Evolutionary conservation across 2,329 filamentous ascomycete genomes (phyloP).

Genomic region (Arthrinium phaeospermum): DNA sequence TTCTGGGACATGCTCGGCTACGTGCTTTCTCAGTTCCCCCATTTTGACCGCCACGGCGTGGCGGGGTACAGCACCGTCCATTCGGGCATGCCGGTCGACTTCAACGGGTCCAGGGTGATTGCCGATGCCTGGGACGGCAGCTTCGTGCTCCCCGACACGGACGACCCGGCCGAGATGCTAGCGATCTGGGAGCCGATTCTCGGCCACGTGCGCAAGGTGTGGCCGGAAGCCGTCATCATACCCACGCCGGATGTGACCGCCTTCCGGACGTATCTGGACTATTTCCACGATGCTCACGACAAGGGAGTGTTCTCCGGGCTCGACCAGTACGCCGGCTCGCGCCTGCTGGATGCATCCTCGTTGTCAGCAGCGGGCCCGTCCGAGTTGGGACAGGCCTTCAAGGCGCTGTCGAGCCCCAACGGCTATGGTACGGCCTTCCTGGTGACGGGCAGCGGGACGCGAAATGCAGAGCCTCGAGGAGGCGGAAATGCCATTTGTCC

Average conservation of each 20-base stretch:
- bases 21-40: slow-evolving; percentile 52
- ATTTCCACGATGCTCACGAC: slow-evolving; percentile 46
- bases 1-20: slow-evolving; percentile 55
- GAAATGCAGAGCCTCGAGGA: slow-evolving; percentile 49
- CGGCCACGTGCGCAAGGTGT: slow-evolving; percentile 44
- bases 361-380: slow-evolving; percentile 41
- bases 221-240: slow-evolving; percentile 42
- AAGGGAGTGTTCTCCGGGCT: slow-evolving; percentile 38
- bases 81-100: slow-evolving; percentile 33
- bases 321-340: slow-evolving; percentile 47
- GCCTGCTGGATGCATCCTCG: slow-evolving; percentile 47
- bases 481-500: slow-evolving; percentile 55
- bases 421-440: slow-evolving; percentile 43
- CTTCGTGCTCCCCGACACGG: slow-evolving; percentile 44
- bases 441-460: slow-evolving; percentile 51
- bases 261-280: slow-evolving; percentile 34
- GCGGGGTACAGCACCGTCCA: slow-evolving; percentile 54
- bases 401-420: slow-evolving; percentile 37
- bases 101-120: background rate
- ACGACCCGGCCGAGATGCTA: slow-evolving; percentile 34
- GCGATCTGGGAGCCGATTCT: slow-evolving; percentile 43
- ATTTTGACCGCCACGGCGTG: slow-evolving; percentile 55
- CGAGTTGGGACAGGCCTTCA: slow-evolving; percentile 44
- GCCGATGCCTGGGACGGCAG: slow-evolving; percentile 41
- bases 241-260: slow-evolving; percentile 30